These are phyloP conservation scores for Streptanthus diversifolius DNA, from an alignment of 345 rosid species.

Conservation along the genomic window DNA sequence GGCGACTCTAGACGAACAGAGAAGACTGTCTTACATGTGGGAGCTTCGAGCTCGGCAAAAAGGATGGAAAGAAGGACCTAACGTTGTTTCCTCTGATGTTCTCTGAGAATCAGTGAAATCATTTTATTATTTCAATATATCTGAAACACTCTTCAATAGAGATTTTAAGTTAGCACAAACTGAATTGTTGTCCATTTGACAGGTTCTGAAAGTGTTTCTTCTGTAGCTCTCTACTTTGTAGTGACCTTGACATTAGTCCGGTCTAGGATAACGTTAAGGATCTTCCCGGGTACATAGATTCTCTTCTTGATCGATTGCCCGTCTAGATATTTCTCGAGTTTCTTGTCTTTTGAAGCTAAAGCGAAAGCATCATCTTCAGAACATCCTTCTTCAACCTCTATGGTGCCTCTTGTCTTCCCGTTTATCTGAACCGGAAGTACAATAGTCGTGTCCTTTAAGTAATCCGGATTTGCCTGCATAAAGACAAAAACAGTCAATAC, in stretches of 20 bases:
- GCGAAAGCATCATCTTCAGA: slow-evolving; percentile 77
- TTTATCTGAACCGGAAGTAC: slow-evolving; percentile 88
- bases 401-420: slow-evolving; percentile 93
- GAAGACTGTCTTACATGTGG: slow-evolving; percentile 42
- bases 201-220: neutral
- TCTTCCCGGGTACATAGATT: slow-evolving; percentile 83
- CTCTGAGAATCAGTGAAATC: slow-evolving; percentile 10
- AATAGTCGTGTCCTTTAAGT: slow-evolving; percentile 61
- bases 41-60: slow-evolving; percentile 43
- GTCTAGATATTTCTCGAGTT: slow-evolving; percentile 56
- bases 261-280: slow-evolving; percentile 76
- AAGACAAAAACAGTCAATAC: slow-evolving; percentile 18
- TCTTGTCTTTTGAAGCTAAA: slow-evolving; percentile 60
- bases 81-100: slow-evolving; percentile 13
- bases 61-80: slow-evolving; percentile 40
- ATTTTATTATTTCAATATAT: slow-evolving; percentile 1
- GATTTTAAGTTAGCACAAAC: slow-evolving; percentile 2
- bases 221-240: slow-evolving; percentile 5
- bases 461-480: slow-evolving; percentile 66
- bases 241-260: slow-evolving; percentile 55
- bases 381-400: slow-evolving; percentile 80
- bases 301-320: slow-evolving; percentile 64
- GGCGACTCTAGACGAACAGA: slow-evolving; percentile 45
- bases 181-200: neutral
- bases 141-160: slow-evolving; percentile 14